Base-by-base conservation (phyloP, 192 early-diverging fungal species). In the Rhizophagus prolifer region DNA sequence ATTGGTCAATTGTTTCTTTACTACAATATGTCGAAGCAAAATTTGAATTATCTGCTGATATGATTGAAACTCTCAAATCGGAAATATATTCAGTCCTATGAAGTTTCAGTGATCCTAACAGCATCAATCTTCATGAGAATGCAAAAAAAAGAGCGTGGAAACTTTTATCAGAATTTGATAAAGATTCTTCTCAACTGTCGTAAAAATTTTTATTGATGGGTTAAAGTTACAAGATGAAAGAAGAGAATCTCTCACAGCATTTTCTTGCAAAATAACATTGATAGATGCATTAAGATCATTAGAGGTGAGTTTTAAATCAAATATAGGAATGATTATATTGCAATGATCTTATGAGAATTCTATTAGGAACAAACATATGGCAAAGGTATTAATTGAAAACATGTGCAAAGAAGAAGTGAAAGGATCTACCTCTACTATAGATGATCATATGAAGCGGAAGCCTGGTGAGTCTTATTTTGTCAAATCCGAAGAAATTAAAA, bases 91-190 rank as follows among this genome's bases (percentile, higher is more conserved):
- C 68, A 60, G 58, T 41, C 28, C 47, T 78, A 72, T 58, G 28
- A 72, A 71, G 26, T 26, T 78, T 62, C 38, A 71, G 61, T 54
- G 34, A 72, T 23, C 38, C 26, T 50, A 16, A 64, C n/a, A 77
- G 36, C 46, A 19, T 25, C 28, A 58, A 78, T 28, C 34, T 38
- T 62, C 54, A 78, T 71, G 72, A 41, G 36, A 62, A 78, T 78
- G 67, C 77, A 71, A 69, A 63, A 8, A 78, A 78, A 38, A 78
- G 62, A 72, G 77, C 69, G 47, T 31, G 31, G 61, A 78, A 71
- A 71, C 0, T 78, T 71, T 71, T 78, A 78, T 25, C 68, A 71
- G 61, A 30, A 23, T 72, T 63, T 78, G 58, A 71, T 60, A 69
- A 78, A 41, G 61, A 71, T 74, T 74, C 21, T 61, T 25, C 28